A percentile compares a stretch with the other conserved stretches of the same genome.
These are phyloP conservation scores for Emericellopsis terricola DNA, from an alignment of 495 filamentous ascomycete genomes.

Conservation along the genomic window DNA sequence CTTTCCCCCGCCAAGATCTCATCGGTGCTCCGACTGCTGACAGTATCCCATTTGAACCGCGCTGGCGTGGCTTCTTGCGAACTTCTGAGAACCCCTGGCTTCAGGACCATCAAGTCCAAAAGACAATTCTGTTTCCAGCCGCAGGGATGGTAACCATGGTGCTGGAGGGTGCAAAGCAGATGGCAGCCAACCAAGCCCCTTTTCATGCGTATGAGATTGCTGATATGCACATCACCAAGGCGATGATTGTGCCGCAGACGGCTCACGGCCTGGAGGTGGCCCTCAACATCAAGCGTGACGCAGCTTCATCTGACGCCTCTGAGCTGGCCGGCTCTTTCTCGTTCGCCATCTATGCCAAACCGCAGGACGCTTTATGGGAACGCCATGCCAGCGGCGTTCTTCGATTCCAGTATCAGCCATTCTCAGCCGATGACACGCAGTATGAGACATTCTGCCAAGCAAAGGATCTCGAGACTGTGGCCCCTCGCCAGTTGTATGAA, in stretches of 20 bases:
- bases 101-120: slow-evolving; percentile 10
- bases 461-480: slow-evolving; percentile 1
- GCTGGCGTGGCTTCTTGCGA: slow-evolving; percentile 13
- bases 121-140: slow-evolving; percentile 10
- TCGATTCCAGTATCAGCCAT: slow-evolving; percentile 8
- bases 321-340: neutral
- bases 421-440: slow-evolving; percentile 1
- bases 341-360: slow-evolving; percentile 14
- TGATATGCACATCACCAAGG: slow-evolving; percentile 4
- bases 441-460: neutral
- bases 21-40: slow-evolving; percentile 12
- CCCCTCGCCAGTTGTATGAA: slow-evolving; percentile 12
- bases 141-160: slow-evolving; percentile 17
- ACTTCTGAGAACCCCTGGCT: slow-evolving; percentile 14
- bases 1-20: slow-evolving; percentile 22
- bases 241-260: slow-evolving; percentile 14
- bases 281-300: slow-evolving; percentile 6
- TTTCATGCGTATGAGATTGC: slow-evolving; percentile 28
- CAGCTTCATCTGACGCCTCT: slow-evolving; percentile 1
- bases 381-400: slow-evolving; percentile 11
- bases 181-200: neutral
- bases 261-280: slow-evolving; percentile 8
- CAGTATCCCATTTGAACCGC: slow-evolving; percentile 7
- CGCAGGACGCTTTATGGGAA: slow-evolving; percentile 8
- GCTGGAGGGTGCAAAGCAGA: slow-evolving; percentile 13